Conservation (phyloP, 2,329 filamentous ascomycete genomes). For the Hymenoscyphus occultus region DNA sequence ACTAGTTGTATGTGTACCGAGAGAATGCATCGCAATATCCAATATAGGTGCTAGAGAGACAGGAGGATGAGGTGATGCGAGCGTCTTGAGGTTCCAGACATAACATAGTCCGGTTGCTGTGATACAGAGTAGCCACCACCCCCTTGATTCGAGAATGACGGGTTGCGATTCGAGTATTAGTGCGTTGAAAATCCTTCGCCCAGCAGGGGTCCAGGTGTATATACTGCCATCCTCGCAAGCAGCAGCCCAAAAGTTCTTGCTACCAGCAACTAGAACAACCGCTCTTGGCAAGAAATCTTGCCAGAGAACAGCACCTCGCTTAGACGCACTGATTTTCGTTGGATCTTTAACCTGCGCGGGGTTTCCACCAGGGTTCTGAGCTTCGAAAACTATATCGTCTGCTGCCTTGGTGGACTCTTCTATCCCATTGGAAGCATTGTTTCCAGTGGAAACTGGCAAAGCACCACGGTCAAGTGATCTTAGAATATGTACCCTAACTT, state of each 20-base stretch:
- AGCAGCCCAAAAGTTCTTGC: slow-evolving; percentile 85
- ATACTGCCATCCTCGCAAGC: slow-evolving; percentile 90
- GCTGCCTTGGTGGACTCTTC: slow-evolving; percentile 62
- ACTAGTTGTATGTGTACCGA: slow-evolving; percentile 71
- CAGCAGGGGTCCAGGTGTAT: slow-evolving; percentile 89
- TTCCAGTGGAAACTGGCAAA: slow-evolving; percentile 39
- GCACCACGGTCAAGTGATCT: slow-evolving; percentile 71
- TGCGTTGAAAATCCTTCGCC: slow-evolving; percentile 78
- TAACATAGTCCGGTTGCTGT: slow-evolving; percentile 85
- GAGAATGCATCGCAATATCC: slow-evolving; percentile 76
- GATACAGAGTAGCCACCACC: slow-evolving; percentile 85
- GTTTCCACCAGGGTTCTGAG: slow-evolving; percentile 69
- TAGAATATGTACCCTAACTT: slow-evolving; percentile 77
- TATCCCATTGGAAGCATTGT: slow-evolving; percentile 40
- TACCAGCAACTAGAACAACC: slow-evolving; percentile 87
- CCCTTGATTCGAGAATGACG: slow-evolving; percentile 87
- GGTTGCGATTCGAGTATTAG: slow-evolving; percentile 88
- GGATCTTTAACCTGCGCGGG: slow-evolving; percentile 70
- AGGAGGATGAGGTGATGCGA: slow-evolving; percentile 83
- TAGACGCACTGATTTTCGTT: slow-evolving; percentile 76
- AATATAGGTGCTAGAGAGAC: slow-evolving; percentile 85
- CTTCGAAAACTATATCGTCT: slow-evolving; percentile 80
- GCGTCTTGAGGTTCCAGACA: slow-evolving; percentile 86
- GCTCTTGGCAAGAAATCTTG: slow-evolving; percentile 87
- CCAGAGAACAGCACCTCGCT: slow-evolving; percentile 80